These are phyloP conservation scores for Diatrype stigma DNA, from an alignment of 2,329 filamentous ascomycete genomes.

Conservation along the genomic window DNA sequence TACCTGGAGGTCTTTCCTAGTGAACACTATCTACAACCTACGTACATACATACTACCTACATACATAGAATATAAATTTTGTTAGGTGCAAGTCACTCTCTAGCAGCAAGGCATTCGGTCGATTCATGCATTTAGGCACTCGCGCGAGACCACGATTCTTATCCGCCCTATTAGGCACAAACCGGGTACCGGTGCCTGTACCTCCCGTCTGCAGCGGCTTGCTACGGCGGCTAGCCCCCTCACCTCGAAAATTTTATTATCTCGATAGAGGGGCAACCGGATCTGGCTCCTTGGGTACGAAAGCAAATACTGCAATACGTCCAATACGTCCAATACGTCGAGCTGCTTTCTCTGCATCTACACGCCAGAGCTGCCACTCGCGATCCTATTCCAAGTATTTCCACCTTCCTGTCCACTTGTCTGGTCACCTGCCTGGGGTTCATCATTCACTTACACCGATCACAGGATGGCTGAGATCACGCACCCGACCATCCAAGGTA, in stretches of 20 bases:
- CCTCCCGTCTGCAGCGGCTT: not conserved
- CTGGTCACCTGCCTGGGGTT: no score
- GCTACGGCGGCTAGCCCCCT: not conserved
- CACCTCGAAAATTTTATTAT: not conserved
- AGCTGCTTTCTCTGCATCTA: not conserved
- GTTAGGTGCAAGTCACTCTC: not conserved
- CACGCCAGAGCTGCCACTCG: not conserved
- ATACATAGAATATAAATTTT: not conserved
- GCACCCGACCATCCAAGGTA: conserved; percentile 57
- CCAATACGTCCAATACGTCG: no score
- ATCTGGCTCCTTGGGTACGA: not conserved
- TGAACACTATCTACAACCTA: no score
- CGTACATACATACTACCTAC: not conserved
- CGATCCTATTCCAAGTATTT: not conserved
- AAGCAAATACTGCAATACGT: not conserved
- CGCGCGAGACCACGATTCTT: not conserved
- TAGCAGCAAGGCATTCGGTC: not conserved
- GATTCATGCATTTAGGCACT: not conserved
- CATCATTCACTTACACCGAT: not conserved
- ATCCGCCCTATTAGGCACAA: not conserved
- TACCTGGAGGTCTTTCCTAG: no score
- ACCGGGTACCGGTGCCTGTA: no score
- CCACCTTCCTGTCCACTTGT: conserved; percentile 1
- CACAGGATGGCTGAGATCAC: conserved; percentile 37
- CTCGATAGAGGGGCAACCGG: not conserved